Evolutionary conservation across 352 stramenopile species (phyloP), one percentile per base, ranked within the genome.

Genomic region (Phytophthora parvispora): DNA sequence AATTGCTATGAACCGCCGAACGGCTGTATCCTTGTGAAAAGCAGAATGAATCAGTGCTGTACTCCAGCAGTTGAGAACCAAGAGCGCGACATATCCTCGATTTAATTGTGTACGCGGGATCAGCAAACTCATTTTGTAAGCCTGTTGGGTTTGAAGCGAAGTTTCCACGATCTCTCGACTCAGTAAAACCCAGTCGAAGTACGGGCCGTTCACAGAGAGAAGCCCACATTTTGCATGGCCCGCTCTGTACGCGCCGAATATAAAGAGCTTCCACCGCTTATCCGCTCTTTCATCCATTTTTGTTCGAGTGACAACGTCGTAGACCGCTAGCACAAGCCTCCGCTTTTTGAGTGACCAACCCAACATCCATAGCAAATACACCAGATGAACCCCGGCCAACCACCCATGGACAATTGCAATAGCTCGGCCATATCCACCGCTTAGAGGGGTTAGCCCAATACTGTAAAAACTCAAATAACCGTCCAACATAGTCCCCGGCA

Each of bases 61-160:
- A 0, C 24, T 40, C 69, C 65, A 75, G 40, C 74, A 82, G 24
- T 82, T 82, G 22, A 79, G 25, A 13, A 74, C 55, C 22, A 82
- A 34, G 0, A 82, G 31, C 0, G n/a, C 49, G 8, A 72, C 56
- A 10, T 75, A 76, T 18, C 72, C 31, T 24, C 63, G 61, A 7
- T 75, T 72, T 4, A 79, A 22, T 16, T 25, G 32, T 6, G 48
- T 29, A 6, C 69, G 70, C 1, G 70, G 55, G 18, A 82, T 60
- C 15, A 79, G 34, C 2, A 53, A 22, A 53, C 74, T 79, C 66
- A 82, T 69, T 0, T 63, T 58, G 27, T 62, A 75, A 0, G 61
- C 69, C 34, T 79, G 74, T 13, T 72, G 48, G 0, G 59, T 75
- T 36, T 79, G 70, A 5, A 79, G 36, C 16, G 64, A 27, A 2